phyloP scores from a whole-genome alignment of 345 rosid genomes.

The Limnanthes douglasii region DNA sequence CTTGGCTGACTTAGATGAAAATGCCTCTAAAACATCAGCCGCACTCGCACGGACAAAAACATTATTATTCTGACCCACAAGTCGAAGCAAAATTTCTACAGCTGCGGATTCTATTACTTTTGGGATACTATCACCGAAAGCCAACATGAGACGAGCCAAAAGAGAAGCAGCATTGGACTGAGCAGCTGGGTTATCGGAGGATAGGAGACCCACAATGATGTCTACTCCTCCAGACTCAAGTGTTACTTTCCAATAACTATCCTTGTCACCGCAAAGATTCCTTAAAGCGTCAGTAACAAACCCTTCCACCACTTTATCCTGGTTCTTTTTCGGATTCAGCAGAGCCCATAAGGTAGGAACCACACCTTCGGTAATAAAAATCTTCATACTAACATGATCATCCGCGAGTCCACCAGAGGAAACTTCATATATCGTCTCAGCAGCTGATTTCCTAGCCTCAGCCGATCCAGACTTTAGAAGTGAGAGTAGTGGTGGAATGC shows the following conservation, averaged over 20 bases:
- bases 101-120: constrained; percentile 65
- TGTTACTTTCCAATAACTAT: constrained; percentile 55
- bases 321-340: constrained; percentile 38
- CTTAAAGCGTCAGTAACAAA: constrained; percentile 75
- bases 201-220: constrained; percentile 54
- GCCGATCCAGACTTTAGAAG: constrained; percentile 59
- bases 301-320: constrained; percentile 69
- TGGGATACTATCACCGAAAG: constrained; percentile 43
- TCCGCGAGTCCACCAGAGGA: constrained; percentile 69
- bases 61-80: constrained; percentile 38
- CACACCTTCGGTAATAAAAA: constrained; percentile 78
- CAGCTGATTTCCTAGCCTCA: constrained; percentile 67
- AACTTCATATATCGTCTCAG: constrained; percentile 75
- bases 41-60: constrained; percentile 56
- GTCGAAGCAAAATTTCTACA: constrained; percentile 46
- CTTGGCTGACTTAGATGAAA: constrained; percentile 44
- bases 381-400: constrained; percentile 71
- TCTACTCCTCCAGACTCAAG: constrained; percentile 65
- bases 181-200: constrained; percentile 59
- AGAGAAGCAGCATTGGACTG: constrained; percentile 88
- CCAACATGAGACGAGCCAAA: constrained; percentile 58
- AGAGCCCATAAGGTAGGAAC: constrained; percentile 75
- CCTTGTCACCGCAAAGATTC: constrained; percentile 71
- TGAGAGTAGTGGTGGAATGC: constrained; percentile 72
- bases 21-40: constrained; percentile 72